A percentile compares a stretch with the other conserved stretches of the same genome.
Conservation (phyloP, 306 rosid species). For the Canavalia ensiformis region DNA sequence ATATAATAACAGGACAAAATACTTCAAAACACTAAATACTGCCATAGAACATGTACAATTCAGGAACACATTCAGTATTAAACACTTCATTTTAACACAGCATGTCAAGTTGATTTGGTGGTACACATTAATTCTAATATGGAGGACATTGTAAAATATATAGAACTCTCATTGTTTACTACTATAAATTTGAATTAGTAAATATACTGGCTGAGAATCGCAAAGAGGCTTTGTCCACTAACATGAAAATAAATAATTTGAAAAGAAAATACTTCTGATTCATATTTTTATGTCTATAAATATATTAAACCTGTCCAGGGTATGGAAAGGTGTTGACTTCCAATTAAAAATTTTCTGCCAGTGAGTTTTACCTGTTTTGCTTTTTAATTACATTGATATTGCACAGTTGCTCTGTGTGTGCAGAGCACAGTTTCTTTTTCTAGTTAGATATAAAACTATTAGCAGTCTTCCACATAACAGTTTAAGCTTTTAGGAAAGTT, state of each 20-base stretch:
- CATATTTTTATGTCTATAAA: not conserved
- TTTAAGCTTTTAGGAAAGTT: not conserved
- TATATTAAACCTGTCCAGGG: not conserved
- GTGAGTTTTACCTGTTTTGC: not conserved
- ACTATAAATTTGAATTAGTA: constrained; percentile 2
- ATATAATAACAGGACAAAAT: constrained; percentile 40
- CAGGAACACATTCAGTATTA: constrained; percentile 34
- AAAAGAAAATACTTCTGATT: not conserved
- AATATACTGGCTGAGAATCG: not conserved
- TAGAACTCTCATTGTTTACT: constrained; percentile 18
- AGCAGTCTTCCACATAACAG: constrained; percentile 7
- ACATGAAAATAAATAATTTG: not conserved
- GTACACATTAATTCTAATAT: constrained; percentile 31
- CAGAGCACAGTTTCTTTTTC: not conserved
- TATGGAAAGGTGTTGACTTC: not conserved
- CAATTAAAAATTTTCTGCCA: not conserved
- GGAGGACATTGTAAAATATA: constrained; percentile 22
- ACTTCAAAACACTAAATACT: constrained; percentile 18
- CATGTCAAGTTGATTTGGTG: constrained; percentile 20
- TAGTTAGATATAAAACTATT: not conserved
- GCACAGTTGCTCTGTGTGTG: not conserved
- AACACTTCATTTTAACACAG: constrained; percentile 19
- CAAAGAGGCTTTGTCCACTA: constrained; percentile 24
- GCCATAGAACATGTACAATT: constrained; percentile 8
- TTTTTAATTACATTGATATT: not conserved